Evolutionary conservation across 495 filamentous ascomycete genomes (phyloP).

Genomic region (Penicillium robsamsonii): DNA sequence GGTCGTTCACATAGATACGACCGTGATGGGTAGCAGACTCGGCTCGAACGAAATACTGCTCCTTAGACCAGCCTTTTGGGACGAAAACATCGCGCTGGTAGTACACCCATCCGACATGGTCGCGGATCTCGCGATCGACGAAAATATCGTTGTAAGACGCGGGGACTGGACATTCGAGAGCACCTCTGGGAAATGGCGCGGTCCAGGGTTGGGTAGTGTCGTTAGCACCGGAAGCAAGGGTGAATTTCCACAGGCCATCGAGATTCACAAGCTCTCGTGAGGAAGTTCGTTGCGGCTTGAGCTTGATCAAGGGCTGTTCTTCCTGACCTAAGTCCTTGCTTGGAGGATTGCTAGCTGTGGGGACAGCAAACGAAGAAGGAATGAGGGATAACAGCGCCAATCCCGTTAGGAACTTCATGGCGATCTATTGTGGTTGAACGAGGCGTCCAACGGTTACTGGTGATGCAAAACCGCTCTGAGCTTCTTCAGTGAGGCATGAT

Average conservation of each 20-base stretch:
- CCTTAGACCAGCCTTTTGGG: slow-evolving; percentile 9
- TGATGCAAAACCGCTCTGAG: background rate
- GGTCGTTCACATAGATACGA: slow-evolving; percentile 7
- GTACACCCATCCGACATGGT: slow-evolving; percentile 11
- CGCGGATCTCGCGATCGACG: slow-evolving; percentile 1
- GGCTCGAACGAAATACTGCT: slow-evolving; percentile 7
- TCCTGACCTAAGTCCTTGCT: background rate
- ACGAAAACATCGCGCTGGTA: slow-evolving; percentile 9
- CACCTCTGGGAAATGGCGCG: slow-evolving; percentile 3
- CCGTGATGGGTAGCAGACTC: slow-evolving; percentile 6
- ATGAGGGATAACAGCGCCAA: slow-evolving; percentile 2
- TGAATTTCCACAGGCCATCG: slow-evolving; percentile 10
- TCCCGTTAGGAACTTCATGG: background rate
- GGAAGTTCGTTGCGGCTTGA: slow-evolving; percentile 2
- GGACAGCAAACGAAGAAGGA: background rate
- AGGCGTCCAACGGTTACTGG: background rate
- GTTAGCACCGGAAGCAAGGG: slow-evolving; percentile 1
- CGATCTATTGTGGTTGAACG: background rate
- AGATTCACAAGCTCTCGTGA: slow-evolving; percentile 6
- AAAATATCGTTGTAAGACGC: slow-evolving; percentile 10
- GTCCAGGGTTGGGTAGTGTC: slow-evolving; percentile 8
- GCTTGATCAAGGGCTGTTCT: slow-evolving; percentile 8
- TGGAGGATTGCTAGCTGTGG: background rate
- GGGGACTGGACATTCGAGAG: slow-evolving; percentile 6
- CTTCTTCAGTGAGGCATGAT: background rate